phyloP scores from a whole-genome alignment of 2,329 filamentous ascomycete genomes.

The Fusarium aywerte region DNA sequence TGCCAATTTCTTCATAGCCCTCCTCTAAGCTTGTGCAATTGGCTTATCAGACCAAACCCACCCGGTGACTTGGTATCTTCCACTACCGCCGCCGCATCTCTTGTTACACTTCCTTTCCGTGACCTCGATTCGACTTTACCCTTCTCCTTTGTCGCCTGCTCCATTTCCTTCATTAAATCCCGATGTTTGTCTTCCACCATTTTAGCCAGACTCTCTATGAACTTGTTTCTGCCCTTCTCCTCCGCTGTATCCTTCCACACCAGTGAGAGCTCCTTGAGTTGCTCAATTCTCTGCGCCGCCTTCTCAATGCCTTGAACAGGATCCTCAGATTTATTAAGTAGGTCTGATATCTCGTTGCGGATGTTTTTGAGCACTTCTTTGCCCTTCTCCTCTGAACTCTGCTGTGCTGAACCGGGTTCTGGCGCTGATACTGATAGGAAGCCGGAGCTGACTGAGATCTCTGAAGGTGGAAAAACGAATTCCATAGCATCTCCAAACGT shows the following conservation, averaged over 20 bases:
- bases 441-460: slow-evolving; percentile 83
- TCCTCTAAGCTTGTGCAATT: slow-evolving; percentile 68
- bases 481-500: slow-evolving; percentile 96
- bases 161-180: slow-evolving; percentile 64
- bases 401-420: slow-evolving; percentile 70
- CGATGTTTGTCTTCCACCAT: slow-evolving; percentile 80
- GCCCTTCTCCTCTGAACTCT: slow-evolving; percentile 85
- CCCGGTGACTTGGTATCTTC: slow-evolving; percentile 59
- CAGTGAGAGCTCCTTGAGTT: slow-evolving; percentile 77
- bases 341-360: slow-evolving; percentile 74
- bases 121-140: slow-evolving; percentile 50
- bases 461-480: slow-evolving; percentile 90
- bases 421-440: slow-evolving; percentile 92
- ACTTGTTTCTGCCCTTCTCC: slow-evolving; percentile 83
- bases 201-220: slow-evolving; percentile 83
- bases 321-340: slow-evolving; percentile 69
- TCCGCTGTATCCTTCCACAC: slow-evolving; percentile 98
- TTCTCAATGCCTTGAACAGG: slow-evolving; percentile 75
- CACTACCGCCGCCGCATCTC: slow-evolving; percentile 43
- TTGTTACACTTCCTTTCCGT: slow-evolving; percentile 51
- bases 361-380: slow-evolving; percentile 80
- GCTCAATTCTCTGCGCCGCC: slow-evolving; percentile 78
- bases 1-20: slow-evolving; percentile 55
- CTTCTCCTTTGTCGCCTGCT: slow-evolving; percentile 55
- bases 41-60: slow-evolving; percentile 70